Percentiles rank a stretch among this genome's conserved stretches.
These are phyloP conservation scores for Hypoxylon subgilvum DNA, from an alignment of 495 filamentous ascomycete species.

Conservation along the genomic window DNA sequence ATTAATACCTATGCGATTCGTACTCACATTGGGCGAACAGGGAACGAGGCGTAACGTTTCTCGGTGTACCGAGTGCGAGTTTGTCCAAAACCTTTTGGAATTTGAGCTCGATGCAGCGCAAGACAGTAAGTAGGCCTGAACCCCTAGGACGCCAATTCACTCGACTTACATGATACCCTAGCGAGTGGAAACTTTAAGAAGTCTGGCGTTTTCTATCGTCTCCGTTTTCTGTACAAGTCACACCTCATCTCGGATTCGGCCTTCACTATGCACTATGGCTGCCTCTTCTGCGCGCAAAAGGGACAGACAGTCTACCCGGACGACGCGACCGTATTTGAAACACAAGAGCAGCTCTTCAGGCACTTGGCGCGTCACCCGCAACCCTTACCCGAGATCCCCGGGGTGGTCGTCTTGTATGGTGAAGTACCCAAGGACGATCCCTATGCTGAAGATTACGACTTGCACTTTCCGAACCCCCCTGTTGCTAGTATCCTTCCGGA, in stretches of 20 bases:
- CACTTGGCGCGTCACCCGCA: constrained; percentile 47
- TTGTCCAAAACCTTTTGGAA: constrained; percentile 43
- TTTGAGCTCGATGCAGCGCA: constrained; percentile 38
- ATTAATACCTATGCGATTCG: not conserved
- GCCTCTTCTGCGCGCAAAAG: constrained; percentile 46
- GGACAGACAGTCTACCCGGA: constrained; percentile 38
- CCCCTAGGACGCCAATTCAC: not conserved
- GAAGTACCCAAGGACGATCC: constrained; percentile 24
- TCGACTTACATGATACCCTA: constrained; percentile 8
- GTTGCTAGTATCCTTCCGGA: constrained; percentile 43
- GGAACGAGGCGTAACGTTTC: constrained; percentile 34
- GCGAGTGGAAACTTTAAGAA: constrained; percentile 37
- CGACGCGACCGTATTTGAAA: constrained; percentile 49
- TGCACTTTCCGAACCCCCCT: constrained; percentile 48
- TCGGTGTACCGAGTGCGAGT: constrained; percentile 44
- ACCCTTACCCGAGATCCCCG: constrained; percentile 46
- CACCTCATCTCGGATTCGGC: constrained; percentile 37
- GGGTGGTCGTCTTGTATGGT: constrained; percentile 49
- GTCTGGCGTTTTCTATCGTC: constrained; percentile 39
- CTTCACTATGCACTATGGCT: constrained; percentile 41
- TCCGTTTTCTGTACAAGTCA: constrained; percentile 49
- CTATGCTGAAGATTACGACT: constrained; percentile 45
- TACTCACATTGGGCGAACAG: constrained; percentile 16
- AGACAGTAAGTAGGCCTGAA: constrained; percentile 39
- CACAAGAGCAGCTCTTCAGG: constrained; percentile 41